phyloP scores from a whole-genome alignment of 768 basidiomycete species.

The Clathrus columnatus region DNA sequence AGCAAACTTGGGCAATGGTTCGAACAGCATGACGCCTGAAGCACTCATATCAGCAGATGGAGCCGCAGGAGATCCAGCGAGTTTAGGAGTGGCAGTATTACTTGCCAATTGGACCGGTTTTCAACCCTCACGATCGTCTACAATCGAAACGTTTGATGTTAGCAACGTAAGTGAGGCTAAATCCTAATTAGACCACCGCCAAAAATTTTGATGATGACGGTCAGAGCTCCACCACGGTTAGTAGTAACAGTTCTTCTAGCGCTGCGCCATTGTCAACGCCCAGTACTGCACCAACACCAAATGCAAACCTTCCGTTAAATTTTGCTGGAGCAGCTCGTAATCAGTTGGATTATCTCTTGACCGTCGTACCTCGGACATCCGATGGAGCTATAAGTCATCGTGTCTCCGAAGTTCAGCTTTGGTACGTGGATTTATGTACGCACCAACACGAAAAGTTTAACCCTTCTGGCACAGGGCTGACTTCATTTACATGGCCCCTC shows the following conservation, averaged over 20 bases:
- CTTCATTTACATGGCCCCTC: slow-evolving; percentile 79
- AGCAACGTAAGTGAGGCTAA: no score
- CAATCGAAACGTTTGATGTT: neutral
- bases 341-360: slow-evolving; percentile 56
- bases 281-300: neutral
- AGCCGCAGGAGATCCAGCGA: slow-evolving; percentile 71
- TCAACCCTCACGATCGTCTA: slow-evolving; percentile 12
- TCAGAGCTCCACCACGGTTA: neutral
- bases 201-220: no score
- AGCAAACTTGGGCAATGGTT: slow-evolving; percentile 37
- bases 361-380: slow-evolving; percentile 45
- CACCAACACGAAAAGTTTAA: slow-evolving; percentile 1
- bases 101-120: slow-evolving; percentile 45
- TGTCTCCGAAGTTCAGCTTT: slow-evolving; percentile 57
- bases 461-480: slow-evolving; percentile 52
- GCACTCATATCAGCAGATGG: slow-evolving; percentile 48
- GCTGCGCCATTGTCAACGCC: neutral
- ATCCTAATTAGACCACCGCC: neutral
- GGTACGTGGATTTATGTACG: slow-evolving; percentile 37
- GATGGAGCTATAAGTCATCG: slow-evolving; percentile 84
- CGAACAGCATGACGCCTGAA: slow-evolving; percentile 43
- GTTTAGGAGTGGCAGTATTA: slow-evolving; percentile 64
- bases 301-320: slow-evolving; percentile 26
- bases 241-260: neutral
- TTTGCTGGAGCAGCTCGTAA: slow-evolving; percentile 56